These are phyloP conservation scores for Xylariaceae sp. DNA, from an alignment of 2,329 filamentous ascomycete species.

Conservation along the genomic window DNA sequence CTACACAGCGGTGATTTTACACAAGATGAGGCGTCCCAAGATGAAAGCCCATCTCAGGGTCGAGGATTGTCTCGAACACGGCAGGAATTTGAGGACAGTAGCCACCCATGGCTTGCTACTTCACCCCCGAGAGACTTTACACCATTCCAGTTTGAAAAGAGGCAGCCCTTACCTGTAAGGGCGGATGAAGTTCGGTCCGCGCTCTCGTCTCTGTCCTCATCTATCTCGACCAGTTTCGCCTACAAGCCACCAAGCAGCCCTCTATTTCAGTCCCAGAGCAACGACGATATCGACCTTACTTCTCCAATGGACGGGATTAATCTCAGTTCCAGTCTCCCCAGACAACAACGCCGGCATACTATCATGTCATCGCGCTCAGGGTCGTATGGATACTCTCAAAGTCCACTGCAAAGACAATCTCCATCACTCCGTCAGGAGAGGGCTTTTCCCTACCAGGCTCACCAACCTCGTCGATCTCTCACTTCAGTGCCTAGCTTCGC, in stretches of 20 bases:
- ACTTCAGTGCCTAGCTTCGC: slow-evolving; percentile 61
- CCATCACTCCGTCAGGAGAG: slow-evolving; percentile 62
- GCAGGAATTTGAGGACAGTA: slow-evolving; percentile 14
- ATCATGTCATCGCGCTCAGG: slow-evolving; percentile 66
- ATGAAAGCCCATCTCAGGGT: slow-evolving; percentile 31
- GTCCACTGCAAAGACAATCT: slow-evolving; percentile 40
- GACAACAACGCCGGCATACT: slow-evolving; percentile 68
- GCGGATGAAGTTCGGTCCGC: slow-evolving; percentile 50
- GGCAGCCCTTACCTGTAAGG: slow-evolving; percentile 40
- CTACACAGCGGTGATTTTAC: slow-evolving; percentile 73
- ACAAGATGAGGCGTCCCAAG: slow-evolving; percentile 44
- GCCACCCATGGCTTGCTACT: slow-evolving; percentile 56
- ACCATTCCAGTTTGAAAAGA: slow-evolving; percentile 52
- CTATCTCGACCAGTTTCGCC: slow-evolving; percentile 78
- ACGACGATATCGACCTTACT: slow-evolving; percentile 74
- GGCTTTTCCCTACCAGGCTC: slow-evolving; percentile 73
- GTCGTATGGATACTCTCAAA: slow-evolving; percentile 49
- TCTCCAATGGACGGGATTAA: slow-evolving; percentile 59
- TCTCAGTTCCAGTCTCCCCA: slow-evolving; percentile 47
- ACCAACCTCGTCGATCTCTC: slow-evolving; percentile 78
- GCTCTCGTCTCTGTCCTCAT: slow-evolving; percentile 70
- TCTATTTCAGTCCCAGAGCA: slow-evolving; percentile 85
- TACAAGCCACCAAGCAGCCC: slow-evolving; percentile 92
- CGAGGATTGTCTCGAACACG: slow-evolving; percentile 28
- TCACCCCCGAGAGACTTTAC: slow-evolving; percentile 61